Conservation (phyloP, 495 filamentous ascomycete species). For the Hyaloscypha finlandica region DNA sequence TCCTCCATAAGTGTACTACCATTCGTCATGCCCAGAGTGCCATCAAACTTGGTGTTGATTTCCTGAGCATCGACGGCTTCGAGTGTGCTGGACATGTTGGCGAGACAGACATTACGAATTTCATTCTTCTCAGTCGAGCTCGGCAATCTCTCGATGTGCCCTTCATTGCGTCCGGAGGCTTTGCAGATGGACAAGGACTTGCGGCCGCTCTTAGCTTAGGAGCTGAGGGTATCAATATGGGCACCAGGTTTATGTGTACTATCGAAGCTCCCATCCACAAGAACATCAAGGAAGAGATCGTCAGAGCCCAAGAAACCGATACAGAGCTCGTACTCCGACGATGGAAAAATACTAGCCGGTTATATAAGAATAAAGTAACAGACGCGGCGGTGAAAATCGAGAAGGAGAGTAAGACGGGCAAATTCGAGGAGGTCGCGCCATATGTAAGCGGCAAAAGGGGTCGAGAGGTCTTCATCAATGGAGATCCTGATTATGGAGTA, state of each 20-base stretch:
- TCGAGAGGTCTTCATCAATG: conserved; percentile 86
- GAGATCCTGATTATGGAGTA: conserved; percentile 89
- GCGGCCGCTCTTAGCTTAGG: conserved; percentile 90
- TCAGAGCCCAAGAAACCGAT: conserved; percentile 84
- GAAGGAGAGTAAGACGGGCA: conserved; percentile 78
- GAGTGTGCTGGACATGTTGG: conserved; percentile 97
- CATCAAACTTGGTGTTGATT: conserved; percentile 94
- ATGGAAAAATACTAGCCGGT: conserved; percentile 89
- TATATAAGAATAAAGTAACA: conserved; percentile 89
- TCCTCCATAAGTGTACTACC: conserved; percentile 98
- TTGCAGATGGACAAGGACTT: conserved; percentile 91
- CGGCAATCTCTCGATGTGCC: conserved; percentile 82
- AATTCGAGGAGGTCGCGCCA: conserved; percentile 89
- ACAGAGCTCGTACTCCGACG: conserved; percentile 85
- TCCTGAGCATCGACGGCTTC: conserved; percentile 94
- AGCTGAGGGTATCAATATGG: conserved; percentile 96
- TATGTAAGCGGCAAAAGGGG: conserved; percentile 92
- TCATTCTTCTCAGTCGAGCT: conserved; percentile 86
- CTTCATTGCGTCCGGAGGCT: conserved; percentile 95
- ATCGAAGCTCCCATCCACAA: conserved; percentile 89
- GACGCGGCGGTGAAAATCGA: conserved; percentile 80
- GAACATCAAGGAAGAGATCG: conserved; percentile 92
- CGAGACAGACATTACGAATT: conserved; percentile 96
- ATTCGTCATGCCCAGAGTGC: conserved; percentile 91
- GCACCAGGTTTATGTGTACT: conserved; percentile 92